Conservation (phyloP, 2,329 filamentous ascomycete species). For the Neopestalotiopsis sp. region DNA sequence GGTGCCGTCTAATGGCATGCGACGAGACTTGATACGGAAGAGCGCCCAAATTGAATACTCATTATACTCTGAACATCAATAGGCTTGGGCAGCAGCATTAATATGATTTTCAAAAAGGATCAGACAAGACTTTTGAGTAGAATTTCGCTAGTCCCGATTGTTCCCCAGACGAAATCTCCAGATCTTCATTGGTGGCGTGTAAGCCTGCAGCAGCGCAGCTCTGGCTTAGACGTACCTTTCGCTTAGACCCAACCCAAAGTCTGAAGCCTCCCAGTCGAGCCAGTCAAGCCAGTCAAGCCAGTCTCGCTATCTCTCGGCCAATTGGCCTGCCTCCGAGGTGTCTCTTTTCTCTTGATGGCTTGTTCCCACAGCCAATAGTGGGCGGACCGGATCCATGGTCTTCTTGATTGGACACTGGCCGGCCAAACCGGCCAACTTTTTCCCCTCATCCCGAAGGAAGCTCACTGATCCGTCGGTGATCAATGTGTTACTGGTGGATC, state of each 20-base stretch:
- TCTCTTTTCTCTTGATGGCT: conserved; percentile 8
- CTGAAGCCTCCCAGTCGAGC: not conserved
- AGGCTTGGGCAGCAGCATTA: not conserved
- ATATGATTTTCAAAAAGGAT: not conserved
- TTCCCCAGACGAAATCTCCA: not conserved
- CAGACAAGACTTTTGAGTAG: not conserved
- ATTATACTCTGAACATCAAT: not conserved
- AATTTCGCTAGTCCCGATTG: not conserved
- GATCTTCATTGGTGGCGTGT: conserved; percentile 9
- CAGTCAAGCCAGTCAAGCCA: too few species aligned
- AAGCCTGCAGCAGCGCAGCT: not conserved
- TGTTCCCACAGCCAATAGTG: conserved; percentile 11
- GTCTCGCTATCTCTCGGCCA: not conserved
- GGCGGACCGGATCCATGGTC: not conserved
- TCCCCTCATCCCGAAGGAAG: conserved; percentile 9
- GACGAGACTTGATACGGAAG: not conserved
- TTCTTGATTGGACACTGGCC: not conserved
- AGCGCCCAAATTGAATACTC: not conserved
- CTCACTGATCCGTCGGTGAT: not conserved
- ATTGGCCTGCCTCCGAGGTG: not conserved
- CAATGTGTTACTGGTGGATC: not conserved
- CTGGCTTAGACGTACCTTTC: not conserved
- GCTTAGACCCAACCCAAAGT: not conserved
- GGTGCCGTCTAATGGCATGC: not conserved
- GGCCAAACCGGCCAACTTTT: not conserved